Evolutionary conservation across 2,329 filamentous ascomycete species (phyloP).

Genomic region (Pseudogymnoascus verrucosus): DNA sequence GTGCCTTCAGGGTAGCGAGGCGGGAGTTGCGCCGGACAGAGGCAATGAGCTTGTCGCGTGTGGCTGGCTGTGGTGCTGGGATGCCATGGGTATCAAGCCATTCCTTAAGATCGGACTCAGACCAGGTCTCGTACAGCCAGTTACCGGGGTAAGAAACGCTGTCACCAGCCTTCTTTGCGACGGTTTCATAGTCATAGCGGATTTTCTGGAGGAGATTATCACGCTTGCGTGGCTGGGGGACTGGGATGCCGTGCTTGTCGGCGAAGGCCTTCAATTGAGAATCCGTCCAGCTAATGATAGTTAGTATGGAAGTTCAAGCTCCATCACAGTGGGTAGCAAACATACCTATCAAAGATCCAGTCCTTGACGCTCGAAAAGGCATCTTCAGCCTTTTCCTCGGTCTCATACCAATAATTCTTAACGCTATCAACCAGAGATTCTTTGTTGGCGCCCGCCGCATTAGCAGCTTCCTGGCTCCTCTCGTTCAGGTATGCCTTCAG

Average conservation of each 20-base stretch:
- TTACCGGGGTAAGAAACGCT: conserved; percentile 81
- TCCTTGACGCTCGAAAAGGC: conserved; percentile 68
- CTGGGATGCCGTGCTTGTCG: conserved; percentile 75
- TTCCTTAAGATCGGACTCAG: conserved; percentile 82
- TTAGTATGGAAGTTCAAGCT: conserved; percentile 29
- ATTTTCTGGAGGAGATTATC: conserved; percentile 72
- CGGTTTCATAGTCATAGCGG: conserved; percentile 71
- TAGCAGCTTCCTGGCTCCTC: conserved; percentile 64
- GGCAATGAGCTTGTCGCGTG: conserved; percentile 81
- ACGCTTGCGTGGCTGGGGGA: conserved; percentile 78
- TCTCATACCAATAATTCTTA: conserved; percentile 68
- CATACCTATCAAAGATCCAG: conserved; percentile 82
- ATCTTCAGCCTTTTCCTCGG: conserved; percentile 65
- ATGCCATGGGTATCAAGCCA: conserved; percentile 88
- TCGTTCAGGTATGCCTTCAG: conserved; percentile 59
- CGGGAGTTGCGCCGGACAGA: conserved; percentile 85
- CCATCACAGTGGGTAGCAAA: conserved; percentile 11
- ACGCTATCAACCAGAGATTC: conserved; percentile 62
- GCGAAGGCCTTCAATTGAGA: conserved; percentile 90
- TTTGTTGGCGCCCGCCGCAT: conserved; percentile 58
- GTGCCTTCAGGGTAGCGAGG: conserved; percentile 61
- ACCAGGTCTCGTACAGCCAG: conserved; percentile 89
- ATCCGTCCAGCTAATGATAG: conserved; percentile 66
- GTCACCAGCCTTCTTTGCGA: conserved; percentile 68
- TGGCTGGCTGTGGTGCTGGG: conserved; percentile 74